phyloP scores from a whole-genome alignment of 768 basidiomycete genomes.

The Amanita brunnescens region DNA sequence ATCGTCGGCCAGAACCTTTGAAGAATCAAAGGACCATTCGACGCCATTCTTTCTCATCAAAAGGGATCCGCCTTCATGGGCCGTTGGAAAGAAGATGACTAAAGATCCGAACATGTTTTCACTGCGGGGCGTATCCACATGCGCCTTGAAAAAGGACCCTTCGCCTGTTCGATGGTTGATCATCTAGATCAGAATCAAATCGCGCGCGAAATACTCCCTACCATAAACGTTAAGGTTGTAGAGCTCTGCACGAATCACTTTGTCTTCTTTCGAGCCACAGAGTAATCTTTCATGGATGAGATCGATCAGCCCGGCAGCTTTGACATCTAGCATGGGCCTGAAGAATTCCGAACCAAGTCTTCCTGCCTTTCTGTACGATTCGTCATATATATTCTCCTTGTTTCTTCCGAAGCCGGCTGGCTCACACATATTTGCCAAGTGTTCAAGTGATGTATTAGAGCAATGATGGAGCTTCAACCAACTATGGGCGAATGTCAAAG shows the following conservation, averaged over 20 bases:
- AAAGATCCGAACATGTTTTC: constrained; percentile 43
- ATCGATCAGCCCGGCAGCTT: constrained; percentile 9
- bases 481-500: not conserved
- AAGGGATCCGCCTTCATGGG: constrained; percentile 36
- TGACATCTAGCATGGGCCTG: constrained; percentile 13
- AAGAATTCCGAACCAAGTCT: constrained; percentile 16
- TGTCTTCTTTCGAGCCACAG: constrained; percentile 10
- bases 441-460: not conserved
- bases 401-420: constrained; percentile 18
- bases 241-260: constrained; percentile 18
- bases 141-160: constrained; percentile 41
- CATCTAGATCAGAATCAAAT: not conserved
- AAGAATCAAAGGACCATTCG: constrained; percentile 31
- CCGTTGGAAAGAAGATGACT: constrained; percentile 39
- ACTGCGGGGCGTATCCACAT: constrained; percentile 38
- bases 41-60: constrained; percentile 23
- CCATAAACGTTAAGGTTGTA: constrained; percentile 34
- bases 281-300: constrained; percentile 12
- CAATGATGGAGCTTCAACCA: not conserved
- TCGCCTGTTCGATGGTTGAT: constrained; percentile 17
- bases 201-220: constrained; percentile 5
- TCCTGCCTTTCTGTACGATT: constrained; percentile 15
- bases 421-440: constrained; percentile 11
- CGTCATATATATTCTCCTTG: constrained; percentile 12
- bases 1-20: constrained; percentile 10